Evolutionary conservation across 345 rosid species (phyloP).

Genomic region (Psidium guajava): DNA sequence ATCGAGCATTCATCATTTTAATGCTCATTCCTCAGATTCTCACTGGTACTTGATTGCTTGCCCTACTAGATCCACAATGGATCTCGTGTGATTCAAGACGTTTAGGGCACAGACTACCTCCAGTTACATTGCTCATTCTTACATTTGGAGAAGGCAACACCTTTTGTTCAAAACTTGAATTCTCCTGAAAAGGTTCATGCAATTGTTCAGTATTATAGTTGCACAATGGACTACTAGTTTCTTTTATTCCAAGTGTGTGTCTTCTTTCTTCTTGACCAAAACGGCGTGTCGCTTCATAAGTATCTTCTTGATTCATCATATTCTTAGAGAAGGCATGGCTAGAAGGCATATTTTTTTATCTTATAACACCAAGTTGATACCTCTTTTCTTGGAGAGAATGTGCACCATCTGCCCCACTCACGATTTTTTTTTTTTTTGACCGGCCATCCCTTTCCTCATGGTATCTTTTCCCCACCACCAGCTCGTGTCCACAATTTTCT

Average conservation of each 20-base stretch:
- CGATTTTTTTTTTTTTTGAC: no score
- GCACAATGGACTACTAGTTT: not conserved
- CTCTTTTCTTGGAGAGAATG: not conserved
- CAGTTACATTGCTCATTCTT: not conserved
- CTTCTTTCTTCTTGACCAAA: not conserved
- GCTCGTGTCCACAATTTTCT: no score
- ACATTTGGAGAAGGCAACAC: not conserved
- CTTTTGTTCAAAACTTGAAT: not conserved
- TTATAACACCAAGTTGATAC: not conserved
- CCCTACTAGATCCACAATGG: not conserved
- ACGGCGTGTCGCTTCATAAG: not conserved
- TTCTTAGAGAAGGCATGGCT: not conserved
- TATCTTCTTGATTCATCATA: not conserved
- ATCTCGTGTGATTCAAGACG: not conserved
- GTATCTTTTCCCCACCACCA: no score
- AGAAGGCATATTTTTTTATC: not conserved
- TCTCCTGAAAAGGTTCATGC: not conserved
- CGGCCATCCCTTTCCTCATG: no score
- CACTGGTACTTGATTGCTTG: not conserved
- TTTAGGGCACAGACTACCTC: not conserved
- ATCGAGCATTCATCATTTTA: no score
- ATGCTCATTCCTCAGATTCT: no score
- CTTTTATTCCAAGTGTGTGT: not conserved
- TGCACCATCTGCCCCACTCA: constrained; percentile 1
- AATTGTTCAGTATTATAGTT: not conserved